Evolutionary conservation across 495 filamentous ascomycete species (phyloP).

Genomic region (Emericellopsis terricola): DNA sequence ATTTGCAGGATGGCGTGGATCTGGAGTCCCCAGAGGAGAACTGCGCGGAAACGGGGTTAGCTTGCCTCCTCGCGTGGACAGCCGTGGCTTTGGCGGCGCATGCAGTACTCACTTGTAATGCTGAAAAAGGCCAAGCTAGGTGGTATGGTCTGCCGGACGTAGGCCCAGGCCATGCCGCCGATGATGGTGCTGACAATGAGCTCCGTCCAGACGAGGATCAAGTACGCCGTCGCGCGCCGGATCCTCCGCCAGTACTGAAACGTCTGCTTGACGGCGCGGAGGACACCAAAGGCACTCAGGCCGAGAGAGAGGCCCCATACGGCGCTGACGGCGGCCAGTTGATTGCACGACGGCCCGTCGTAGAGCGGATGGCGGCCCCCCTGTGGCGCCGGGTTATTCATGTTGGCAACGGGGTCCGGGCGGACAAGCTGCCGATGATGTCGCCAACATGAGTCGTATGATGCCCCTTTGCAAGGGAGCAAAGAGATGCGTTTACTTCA

Average conservation of each 20-base stretch:
- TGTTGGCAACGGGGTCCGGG: no score
- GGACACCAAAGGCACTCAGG: constrained; percentile 6
- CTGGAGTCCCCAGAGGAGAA: constrained; percentile 15
- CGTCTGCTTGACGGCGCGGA: constrained; percentile 12
- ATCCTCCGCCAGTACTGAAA: constrained; percentile 6
- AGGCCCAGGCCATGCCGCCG: constrained; percentile 11
- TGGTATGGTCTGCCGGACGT: constrained; percentile 6
- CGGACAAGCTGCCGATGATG: no score
- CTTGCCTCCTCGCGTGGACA: no score
- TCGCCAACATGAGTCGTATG: no score
- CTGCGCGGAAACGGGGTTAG: no score
- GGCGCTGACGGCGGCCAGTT: constrained; percentile 11
- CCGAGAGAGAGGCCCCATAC: constrained; percentile 12
- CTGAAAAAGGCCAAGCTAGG: constrained; percentile 7
- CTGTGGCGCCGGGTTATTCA: no score
- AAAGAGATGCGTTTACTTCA: no score
- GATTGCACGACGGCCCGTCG: neutral
- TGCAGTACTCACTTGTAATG: no score
- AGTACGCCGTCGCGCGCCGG: constrained; percentile 7
- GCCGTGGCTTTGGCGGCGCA: no score
- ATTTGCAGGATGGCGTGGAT: constrained; percentile 28
- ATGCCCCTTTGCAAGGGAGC: no score
- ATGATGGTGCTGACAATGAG: constrained; percentile 5
- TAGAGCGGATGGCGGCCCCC: no score
- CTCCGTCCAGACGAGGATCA: constrained; percentile 15